These are phyloP conservation scores for Plasmodium relictum DNA, from an alignment of 169 alveolate genomes.

Conservation along the genomic window DNA sequence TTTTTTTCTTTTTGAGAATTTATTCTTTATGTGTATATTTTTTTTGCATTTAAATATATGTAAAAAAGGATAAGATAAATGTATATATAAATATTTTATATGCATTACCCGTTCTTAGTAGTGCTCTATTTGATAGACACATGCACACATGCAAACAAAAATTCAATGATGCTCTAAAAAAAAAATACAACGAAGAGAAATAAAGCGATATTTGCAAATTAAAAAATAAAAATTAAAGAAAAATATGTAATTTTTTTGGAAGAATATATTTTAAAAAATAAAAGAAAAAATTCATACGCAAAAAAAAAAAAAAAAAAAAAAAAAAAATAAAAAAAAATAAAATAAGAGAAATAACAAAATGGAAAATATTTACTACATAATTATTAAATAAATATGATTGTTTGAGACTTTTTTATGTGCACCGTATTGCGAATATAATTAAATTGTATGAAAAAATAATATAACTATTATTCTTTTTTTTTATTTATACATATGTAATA, in stretches of 20 bases:
- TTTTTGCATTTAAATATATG: no score
- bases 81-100: not conserved
- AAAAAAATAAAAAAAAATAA: constrained; percentile 11
- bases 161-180: constrained; percentile 55
- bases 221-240: constrained; percentile 21
- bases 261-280: not conserved
- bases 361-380: not conserved
- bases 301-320: constrained; percentile 13
- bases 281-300: not conserved
- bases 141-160: constrained; percentile 47
- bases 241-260: not conserved
- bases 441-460: no score
- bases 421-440: not conserved
- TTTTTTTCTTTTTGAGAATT: no score
- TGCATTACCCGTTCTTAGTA: not conserved
- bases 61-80: no score
- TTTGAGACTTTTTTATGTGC: constrained; percentile 13
- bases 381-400: not conserved
- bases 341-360: no score
- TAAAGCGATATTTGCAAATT: constrained; percentile 27
- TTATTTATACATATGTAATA: no score
- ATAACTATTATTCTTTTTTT: no score
- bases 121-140: constrained; percentile 52
- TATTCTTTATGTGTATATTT: no score
- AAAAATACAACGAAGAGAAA: constrained; percentile 8